Evolutionary conservation across 352 stramenopile species (phyloP).

Genomic region (Phytophthora pinifolia): DNA sequence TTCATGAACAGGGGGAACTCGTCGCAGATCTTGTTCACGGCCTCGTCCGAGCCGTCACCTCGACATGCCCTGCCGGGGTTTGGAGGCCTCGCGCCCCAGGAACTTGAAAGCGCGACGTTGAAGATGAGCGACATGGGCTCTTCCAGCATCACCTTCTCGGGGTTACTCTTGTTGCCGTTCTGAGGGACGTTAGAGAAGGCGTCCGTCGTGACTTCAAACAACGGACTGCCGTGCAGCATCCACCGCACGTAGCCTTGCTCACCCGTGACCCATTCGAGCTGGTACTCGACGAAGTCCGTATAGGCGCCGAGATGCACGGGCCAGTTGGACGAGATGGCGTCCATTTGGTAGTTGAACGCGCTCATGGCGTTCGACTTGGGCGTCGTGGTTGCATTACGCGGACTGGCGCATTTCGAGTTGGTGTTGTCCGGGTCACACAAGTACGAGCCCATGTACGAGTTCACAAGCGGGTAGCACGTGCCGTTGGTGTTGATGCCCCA

Average conservation of each 20-base stretch:
- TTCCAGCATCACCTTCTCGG: conserved; percentile 85
- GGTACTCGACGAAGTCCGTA: conserved; percentile 60
- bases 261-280: conserved; percentile 45
- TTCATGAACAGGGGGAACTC: conserved; percentile 63
- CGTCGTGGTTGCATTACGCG: conserved; percentile 54
- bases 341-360: conserved; percentile 52
- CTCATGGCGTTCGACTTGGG: conserved; percentile 50
- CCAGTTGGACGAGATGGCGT: too few relatives aligned
- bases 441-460: conserved; percentile 54
- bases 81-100: conserved; percentile 41
- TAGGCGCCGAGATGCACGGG: conserved; percentile 71
- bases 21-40: conserved; percentile 56
- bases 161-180: conserved; percentile 46
- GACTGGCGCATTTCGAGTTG: conserved; percentile 36
- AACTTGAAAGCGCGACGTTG: conserved; percentile 91
- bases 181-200: conserved; percentile 47
- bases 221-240: conserved; percentile 72
- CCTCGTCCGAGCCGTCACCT: conserved; percentile 33
- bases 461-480: conserved; percentile 54
- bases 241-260: conserved; percentile 42
- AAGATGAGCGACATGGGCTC: conserved; percentile 94
- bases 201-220: conserved; percentile 77
- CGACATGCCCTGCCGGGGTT: conserved; percentile 25
- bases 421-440: conserved; percentile 53
- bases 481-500: conserved; percentile 62